Evolutionary conservation across 345 rosid genomes (phyloP).

Genomic region (Gossypium ekmanianum): DNA sequence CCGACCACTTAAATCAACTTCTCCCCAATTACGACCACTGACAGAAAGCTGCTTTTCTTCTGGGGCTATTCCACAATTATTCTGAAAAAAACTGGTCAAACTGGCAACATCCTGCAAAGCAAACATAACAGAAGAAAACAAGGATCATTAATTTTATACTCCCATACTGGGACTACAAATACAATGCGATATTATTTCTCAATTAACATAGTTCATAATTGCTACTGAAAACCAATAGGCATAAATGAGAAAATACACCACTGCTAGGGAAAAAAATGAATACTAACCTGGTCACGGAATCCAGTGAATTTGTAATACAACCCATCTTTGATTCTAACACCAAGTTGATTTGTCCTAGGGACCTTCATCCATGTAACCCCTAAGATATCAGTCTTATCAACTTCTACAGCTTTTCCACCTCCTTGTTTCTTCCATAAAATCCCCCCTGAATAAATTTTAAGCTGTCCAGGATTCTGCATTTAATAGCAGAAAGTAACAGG

Average conservation of each 20-base stretch:
- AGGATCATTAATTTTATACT: neutral
- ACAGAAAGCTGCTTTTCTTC: slow-evolving; percentile 91
- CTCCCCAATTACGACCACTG: slow-evolving; percentile 97
- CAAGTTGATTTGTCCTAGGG: slow-evolving; percentile 77
- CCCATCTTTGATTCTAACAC: slow-evolving; percentile 74
- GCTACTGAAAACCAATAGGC: neutral
- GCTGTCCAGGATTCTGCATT: slow-evolving; percentile 81
- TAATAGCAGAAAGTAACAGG: neutral
- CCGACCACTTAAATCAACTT: slow-evolving; percentile 81
- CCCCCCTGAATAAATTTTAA: slow-evolving; percentile 68
- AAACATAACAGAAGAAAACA: neutral
- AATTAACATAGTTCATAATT: neutral
- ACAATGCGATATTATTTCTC: neutral
- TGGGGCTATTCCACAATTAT: slow-evolving; percentile 56
- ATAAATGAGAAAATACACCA: neutral
- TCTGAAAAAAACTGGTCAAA: slow-evolving; percentile 73
- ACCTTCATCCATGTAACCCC: slow-evolving; percentile 88
- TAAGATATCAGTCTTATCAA: slow-evolving; percentile 69
- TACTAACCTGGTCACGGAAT: slow-evolving; percentile 75
- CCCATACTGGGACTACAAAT: neutral
- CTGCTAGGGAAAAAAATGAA: neutral
- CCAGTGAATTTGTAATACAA: slow-evolving; percentile 81
- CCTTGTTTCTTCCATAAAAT: slow-evolving; percentile 96
- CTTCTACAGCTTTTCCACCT: slow-evolving; percentile 95
- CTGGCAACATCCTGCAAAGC: slow-evolving; percentile 62